Base-by-base conservation (phyloP, 2,329 filamentous ascomycete species). In the Mollisiaceae sp. region DNA sequence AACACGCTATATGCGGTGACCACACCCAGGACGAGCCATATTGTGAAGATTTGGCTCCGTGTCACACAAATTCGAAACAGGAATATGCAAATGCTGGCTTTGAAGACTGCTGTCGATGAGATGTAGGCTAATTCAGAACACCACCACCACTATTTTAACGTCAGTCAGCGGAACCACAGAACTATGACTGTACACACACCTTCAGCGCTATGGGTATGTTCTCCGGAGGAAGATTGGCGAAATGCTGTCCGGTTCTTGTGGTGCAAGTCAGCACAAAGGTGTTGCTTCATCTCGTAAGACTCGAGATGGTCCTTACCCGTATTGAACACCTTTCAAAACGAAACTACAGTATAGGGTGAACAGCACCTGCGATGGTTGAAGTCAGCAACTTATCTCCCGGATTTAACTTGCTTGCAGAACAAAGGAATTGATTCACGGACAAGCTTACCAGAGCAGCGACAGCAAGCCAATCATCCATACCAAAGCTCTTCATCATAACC, bases 391-490 rank as follows among this genome's bases (percentile, higher is more conserved):
- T 18, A 54, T 54, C 27, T 32, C 6, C 6, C 27, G 27, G 27
- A 32, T 32, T 6, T 6, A 3, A 6, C 27, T 32, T 32, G 27
- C 27, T 32, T 32, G 27, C 27, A 32, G 27, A 32, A 32, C 27
- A 32, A 32, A 6, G 27, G 27, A 32, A 32, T 22, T 11, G 8
- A 50, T 18, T 4, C 11, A 38, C 27, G 20, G 39, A 43, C 39
- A 32, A 50, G 71, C 75, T 64, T 73, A 85, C 83, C 74, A 83
- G 74, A 2, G 81, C 80, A 35, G 75, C 58, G 24, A 83, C 74
- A 70, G 83, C 82, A 61, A 84, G 72, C 67, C 77, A 81, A 76
- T 86, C 83, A 58, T 85, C 83, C 3, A 77, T 41, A 0, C 79
- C 76, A 39, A 82, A 72, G 36, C 77, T 79, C 59, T 79, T 81